A percentile compares a stretch with the other conserved stretches of the same genome.
These are phyloP conservation scores for Solanum hybrid DNA, from an alignment of 305 asterid genomes.

Conservation along the genomic window DNA sequence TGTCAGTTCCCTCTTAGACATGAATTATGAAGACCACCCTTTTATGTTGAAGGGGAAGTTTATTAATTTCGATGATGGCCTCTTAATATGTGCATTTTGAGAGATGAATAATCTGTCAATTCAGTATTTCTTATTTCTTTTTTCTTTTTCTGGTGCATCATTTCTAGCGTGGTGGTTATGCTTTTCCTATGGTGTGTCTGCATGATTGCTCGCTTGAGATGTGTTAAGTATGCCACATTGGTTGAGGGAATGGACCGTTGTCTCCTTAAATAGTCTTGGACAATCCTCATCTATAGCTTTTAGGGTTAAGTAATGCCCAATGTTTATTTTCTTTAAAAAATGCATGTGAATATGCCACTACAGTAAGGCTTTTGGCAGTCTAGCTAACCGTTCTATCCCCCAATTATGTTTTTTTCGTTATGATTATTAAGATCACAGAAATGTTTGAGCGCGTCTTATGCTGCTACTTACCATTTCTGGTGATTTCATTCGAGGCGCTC, in stretches of 20 bases:
- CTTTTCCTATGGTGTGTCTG: neutral
- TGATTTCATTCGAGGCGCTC: neutral
- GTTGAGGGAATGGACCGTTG: neutral
- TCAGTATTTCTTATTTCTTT: neutral
- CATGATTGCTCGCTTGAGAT: neutral
- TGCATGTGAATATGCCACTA: neutral
- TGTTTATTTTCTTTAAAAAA: neutral
- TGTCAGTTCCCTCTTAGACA: neutral
- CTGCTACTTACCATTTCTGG: neutral
- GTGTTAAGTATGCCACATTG: neutral
- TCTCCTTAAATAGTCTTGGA: neutral
- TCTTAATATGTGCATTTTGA: neutral
- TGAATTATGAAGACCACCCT: neutral
- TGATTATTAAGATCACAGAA: neutral
- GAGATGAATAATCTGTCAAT: constrained; percentile 1
- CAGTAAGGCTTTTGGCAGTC: neutral
- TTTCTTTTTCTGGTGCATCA: neutral
- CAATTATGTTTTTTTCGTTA: neutral
- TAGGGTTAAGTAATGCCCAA: neutral
- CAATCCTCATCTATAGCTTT: neutral
- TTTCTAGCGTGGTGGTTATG: neutral
- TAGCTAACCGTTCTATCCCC: neutral
- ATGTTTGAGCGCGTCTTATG: neutral
- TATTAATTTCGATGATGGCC: neutral
- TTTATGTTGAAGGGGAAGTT: neutral